Evolutionary conservation across 352 stramenopile genomes (phyloP), one percentile per base, ranked within the genome.

Genomic region (Pythium rhizo-oryzae): DNA sequence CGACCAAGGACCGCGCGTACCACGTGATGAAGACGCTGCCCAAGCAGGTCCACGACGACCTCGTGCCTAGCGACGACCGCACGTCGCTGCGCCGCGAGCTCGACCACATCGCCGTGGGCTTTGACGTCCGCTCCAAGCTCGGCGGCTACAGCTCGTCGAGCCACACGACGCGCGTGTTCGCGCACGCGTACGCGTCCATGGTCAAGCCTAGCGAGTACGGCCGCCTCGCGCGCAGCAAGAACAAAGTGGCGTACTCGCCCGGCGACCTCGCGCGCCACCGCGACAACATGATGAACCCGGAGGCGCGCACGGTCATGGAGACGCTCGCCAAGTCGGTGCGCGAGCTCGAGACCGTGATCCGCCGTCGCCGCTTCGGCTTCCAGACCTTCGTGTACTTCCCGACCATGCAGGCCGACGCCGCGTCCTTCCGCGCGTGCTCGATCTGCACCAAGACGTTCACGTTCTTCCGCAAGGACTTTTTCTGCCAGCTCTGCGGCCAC

Each of bases 11-110:
- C 43, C 82, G 77, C 8, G 82, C 82, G 9, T 68, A 83, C 21
- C 82, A 90, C 78, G 64, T 90, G 21, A 85, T 87, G 69, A 88
- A 88, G 73, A 88, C 82, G n/a, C 57, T 90, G 23, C 81, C 79
- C 1, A 86, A 87, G 60, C 41, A 77, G 18, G 55, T 76, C 19
- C 82, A 88, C 69, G 80, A 89, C 56, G 56, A 90, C 25, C 35
- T 91, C 30, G 76, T 87, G 1, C 61, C 76, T 1, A 68, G 74
- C 25, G 59, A 81, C 16, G 81, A 91, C 61, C 76, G 81, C 39
- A 85, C 79, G 8, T 77, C 82, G 6, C 53, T 91, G 11, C 79
- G 82, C 5, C 71, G 76, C 16, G 70, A 80, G 21, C 59, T 88
- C 11, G 82, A 91, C 59, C 81, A 93, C 63, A 76, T 93, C 24